These are phyloP conservation scores for Candida loeiensis DNA, from an alignment of 805 yeast species.

Conservation along the genomic window DNA sequence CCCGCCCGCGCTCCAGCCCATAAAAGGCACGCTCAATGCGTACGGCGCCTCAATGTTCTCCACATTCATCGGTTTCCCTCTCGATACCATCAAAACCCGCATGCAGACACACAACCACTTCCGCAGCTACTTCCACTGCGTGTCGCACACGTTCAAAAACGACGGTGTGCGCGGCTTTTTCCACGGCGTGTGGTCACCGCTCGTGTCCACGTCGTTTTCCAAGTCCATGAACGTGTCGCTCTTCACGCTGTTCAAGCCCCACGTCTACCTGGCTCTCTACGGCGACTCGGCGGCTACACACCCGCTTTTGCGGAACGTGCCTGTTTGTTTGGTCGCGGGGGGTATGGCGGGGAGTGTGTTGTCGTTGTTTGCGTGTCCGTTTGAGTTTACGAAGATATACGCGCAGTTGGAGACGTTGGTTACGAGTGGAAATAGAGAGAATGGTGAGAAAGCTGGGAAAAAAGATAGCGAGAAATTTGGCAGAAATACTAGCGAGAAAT, in stretches of 20 bases:
- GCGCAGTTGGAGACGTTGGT: constrained; percentile 66
- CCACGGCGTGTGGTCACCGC: constrained; percentile 73
- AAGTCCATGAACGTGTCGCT: constrained; percentile 64
- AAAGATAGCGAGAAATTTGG: too few relatives aligned
- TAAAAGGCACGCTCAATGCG: constrained; percentile 57
- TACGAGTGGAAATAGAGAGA: too few relatives aligned
- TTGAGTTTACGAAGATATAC: constrained; percentile 77
- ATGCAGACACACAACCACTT: constrained; percentile 72
- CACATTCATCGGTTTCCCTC: constrained; percentile 74
- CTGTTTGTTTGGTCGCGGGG: constrained; percentile 55
- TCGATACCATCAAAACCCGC: constrained; percentile 83
- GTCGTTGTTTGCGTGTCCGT: constrained; percentile 72
- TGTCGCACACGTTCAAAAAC: constrained; percentile 46
- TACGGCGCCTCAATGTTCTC: constrained; percentile 60
- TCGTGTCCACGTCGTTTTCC: constrained; percentile 61
- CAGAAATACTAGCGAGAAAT: too few relatives aligned
- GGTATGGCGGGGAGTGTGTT: constrained; percentile 62
- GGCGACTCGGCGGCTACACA: constrained; percentile 21
- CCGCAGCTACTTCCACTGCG: constrained; percentile 54
- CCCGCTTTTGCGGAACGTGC: constrained; percentile 41
- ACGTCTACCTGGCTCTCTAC: constrained; percentile 14
- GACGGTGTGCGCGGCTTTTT: constrained; percentile 74
- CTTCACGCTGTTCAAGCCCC: constrained; percentile 54
- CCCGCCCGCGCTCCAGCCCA: constrained; percentile 48
- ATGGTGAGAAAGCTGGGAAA: constrained; percentile 12